A percentile compares a stretch with the other conserved stretches of the same genome.
Conservation (phyloP, 495 filamentous ascomycete species). For the Podospora tetraspora region DNA sequence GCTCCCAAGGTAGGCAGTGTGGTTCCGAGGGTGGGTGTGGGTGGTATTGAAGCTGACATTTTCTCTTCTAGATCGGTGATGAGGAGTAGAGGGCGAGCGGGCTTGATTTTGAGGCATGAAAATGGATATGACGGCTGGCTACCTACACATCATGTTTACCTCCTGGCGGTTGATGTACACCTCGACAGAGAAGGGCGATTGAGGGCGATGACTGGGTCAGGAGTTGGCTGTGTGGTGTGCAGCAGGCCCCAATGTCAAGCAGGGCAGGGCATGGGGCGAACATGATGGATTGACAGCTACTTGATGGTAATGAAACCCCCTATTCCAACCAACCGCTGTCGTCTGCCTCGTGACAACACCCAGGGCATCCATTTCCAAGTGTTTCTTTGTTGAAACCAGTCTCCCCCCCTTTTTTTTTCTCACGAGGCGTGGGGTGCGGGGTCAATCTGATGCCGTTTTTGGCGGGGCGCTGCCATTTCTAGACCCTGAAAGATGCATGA, state of each 20-base stretch:
- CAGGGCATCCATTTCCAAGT: background rate
- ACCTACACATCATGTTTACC: constrained; percentile 5
- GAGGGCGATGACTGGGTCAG: background rate
- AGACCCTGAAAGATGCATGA: background rate
- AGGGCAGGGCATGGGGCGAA: background rate
- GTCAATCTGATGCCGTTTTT: background rate
- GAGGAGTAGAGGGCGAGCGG: constrained; percentile 59
- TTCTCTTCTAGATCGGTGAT: constrained; percentile 68
- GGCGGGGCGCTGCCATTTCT: constrained; percentile 2
- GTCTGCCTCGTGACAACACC: background rate
- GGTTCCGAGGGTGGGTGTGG: background rate
- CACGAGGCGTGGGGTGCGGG: background rate
- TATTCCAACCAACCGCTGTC: constrained; percentile 1
- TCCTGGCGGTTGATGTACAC: constrained; percentile 1
- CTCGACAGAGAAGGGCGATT: background rate
- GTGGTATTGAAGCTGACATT: background rate
- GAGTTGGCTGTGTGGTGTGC: background rate
- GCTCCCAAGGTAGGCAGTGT: constrained; percentile 76
- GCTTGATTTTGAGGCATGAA: constrained; percentile 9
- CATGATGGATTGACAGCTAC: constrained; percentile 11
- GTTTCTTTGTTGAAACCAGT: background rate
- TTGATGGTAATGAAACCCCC: constrained; percentile 18
- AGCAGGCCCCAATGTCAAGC: background rate
- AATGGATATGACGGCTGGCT: constrained; percentile 20
- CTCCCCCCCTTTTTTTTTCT: background rate